Conservation (phyloP, 2,329 filamentous ascomycete genomes). For the Didymella pinodella region DNA sequence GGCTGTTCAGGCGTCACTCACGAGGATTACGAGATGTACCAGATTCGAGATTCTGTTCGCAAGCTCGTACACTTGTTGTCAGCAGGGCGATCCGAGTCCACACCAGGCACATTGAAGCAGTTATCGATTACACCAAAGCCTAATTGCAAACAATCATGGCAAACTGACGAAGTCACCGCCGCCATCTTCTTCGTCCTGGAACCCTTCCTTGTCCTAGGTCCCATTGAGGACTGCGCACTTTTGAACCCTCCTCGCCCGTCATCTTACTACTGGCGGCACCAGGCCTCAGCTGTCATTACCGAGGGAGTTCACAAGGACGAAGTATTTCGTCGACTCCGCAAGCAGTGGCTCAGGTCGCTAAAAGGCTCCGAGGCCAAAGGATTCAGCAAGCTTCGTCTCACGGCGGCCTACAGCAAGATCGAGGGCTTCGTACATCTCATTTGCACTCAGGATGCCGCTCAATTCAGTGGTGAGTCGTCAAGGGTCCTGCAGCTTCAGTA, state of each 20-base stretch:
- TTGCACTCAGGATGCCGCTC: slow-evolving; percentile 1
- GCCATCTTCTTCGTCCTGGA: slow-evolving; percentile 18
- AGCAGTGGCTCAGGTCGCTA: slow-evolving; percentile 1
- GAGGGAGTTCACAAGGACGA: background rate
- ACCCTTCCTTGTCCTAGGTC: slow-evolving; percentile 15
- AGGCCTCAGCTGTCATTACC: background rate
- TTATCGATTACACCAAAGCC: background rate
- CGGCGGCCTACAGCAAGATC: slow-evolving; percentile 4
- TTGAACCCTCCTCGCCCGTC: background rate
- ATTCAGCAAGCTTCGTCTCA: no score
- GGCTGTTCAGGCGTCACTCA: background rate
- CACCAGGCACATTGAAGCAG: background rate
- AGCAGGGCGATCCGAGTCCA: background rate
- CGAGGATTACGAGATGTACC: slow-evolving; percentile 21
- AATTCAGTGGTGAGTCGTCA: background rate
- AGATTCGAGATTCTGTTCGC: slow-evolving; percentile 15
- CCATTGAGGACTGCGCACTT: slow-evolving; percentile 5
- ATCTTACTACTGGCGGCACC: background rate
- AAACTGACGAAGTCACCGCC: slow-evolving; percentile 14
- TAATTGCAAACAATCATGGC: slow-evolving; percentile 3
- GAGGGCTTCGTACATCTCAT: slow-evolving; percentile 12
- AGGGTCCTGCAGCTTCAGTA: no score
- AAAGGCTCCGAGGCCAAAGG: no score
- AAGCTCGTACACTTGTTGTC: slow-evolving; percentile 5
- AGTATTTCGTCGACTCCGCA: background rate